Evolutionary conservation across 345 rosid genomes (phyloP).

Genomic region (Populus ilicifolia): DNA sequence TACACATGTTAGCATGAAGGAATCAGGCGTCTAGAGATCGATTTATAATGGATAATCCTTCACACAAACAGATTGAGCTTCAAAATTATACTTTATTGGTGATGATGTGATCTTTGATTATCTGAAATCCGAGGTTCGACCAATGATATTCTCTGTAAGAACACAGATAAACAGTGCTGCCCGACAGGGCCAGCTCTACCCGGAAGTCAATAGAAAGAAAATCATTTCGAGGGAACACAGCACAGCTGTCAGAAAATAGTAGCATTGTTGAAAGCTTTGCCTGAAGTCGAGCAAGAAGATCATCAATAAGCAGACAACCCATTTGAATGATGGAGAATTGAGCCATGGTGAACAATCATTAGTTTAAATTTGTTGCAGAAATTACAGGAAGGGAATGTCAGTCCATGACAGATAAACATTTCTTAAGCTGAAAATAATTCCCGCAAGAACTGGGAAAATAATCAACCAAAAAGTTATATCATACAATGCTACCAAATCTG

Average conservation of each 20-base stretch:
- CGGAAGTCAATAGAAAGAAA: not conserved
- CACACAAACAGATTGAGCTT: not conserved
- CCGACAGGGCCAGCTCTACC: not conserved
- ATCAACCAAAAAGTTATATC: not conserved
- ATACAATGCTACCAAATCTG: conserved; percentile 2
- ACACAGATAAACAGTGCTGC: not conserved
- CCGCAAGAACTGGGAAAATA: not conserved
- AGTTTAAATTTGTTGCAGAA: not conserved
- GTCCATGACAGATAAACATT: not conserved
- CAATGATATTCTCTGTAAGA: not conserved
- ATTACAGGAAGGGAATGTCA: not conserved
- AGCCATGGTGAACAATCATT: not conserved
- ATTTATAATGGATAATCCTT: not conserved
- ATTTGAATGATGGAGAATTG: not conserved
- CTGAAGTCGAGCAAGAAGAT: not conserved
- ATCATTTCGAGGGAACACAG: not conserved
- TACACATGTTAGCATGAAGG: not conserved
- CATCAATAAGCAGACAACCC: not conserved
- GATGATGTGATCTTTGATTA: not conserved
- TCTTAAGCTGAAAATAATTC: not conserved
- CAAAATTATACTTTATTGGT: no score
- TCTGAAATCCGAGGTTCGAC: not conserved
- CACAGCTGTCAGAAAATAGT: not conserved
- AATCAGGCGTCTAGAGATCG: not conserved
- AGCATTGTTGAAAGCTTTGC: not conserved